Percentiles rank a stretch among this genome's conserved stretches.
phyloP scores from a whole-genome alignment of 345 rosid genomes.

The Corchorus capsularis region DNA sequence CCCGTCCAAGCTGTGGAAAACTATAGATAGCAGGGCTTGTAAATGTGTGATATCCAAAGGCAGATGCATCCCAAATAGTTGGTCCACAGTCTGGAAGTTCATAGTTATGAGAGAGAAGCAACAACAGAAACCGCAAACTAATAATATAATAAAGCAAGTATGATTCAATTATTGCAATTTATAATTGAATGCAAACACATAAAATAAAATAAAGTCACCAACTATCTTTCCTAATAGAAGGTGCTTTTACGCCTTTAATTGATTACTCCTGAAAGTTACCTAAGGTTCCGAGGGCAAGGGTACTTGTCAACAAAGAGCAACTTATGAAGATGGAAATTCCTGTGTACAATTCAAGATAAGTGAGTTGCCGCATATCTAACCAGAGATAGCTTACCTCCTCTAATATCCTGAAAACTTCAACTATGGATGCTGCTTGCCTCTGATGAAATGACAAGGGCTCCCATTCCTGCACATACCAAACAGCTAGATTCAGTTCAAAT shows the following conservation, averaged over 20 bases:
- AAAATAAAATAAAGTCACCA: not conserved
- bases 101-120: constrained; percentile 18
- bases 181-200: not conserved
- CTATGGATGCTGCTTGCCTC: constrained; percentile 77
- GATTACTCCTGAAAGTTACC: not conserved
- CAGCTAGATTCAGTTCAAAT: constrained; percentile 1
- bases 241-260: not conserved
- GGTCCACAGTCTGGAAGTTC: constrained; percentile 85
- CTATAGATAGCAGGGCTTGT: constrained; percentile 88
- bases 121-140: constrained; percentile 8
- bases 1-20: constrained; percentile 84
- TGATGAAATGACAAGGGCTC: constrained; percentile 92
- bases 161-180: not conserved
- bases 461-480: constrained; percentile 73
- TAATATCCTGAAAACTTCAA: constrained; percentile 94
- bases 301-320: not conserved
- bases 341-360: not conserved
- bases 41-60: constrained; percentile 89
- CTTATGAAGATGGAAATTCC: not conserved
- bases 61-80: constrained; percentile 82
- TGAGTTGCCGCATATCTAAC: constrained; percentile 5
- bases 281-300: constrained; percentile 1
- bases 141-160: constrained; percentile 2
- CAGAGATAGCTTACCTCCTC: constrained; percentile 70
- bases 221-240: not conserved